A percentile compares a stretch with the other conserved stretches of the same genome.
Conservation (phyloP, 192 early-diverging fungal species). For the Coemansia interrupta region DNA sequence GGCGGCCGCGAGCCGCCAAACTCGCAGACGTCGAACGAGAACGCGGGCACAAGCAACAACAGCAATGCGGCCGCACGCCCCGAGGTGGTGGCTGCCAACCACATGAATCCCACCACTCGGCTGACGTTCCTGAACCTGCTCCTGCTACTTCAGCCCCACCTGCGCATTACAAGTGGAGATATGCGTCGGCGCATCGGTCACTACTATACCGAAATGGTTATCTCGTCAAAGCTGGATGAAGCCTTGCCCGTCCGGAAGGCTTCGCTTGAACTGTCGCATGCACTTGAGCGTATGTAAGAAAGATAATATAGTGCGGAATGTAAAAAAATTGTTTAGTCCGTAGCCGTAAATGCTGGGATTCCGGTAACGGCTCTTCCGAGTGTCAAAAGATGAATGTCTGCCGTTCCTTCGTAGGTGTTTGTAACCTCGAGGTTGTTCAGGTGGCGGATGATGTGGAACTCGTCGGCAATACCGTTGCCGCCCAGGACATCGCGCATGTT, state of each 20-base stretch:
- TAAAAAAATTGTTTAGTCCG: slow-evolving; percentile 22
- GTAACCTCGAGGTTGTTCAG: slow-evolving; percentile 88
- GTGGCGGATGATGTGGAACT: slow-evolving; percentile 95
- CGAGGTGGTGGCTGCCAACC: slow-evolving; percentile 47
- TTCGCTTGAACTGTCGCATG: slow-evolving; percentile 41
- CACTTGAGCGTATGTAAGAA: slow-evolving; percentile 35
- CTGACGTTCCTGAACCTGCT: slow-evolving; percentile 51
- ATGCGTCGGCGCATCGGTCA: slow-evolving; percentile 32
- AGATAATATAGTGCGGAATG: too few species aligned
- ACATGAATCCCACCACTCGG: slow-evolving; percentile 50
- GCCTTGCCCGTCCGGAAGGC: slow-evolving; percentile 52
- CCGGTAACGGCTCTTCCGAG: slow-evolving; percentile 94
- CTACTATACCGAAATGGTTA: slow-evolving; percentile 47
- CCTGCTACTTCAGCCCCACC: slow-evolving; percentile 33
- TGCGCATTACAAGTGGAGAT: slow-evolving; percentile 26
- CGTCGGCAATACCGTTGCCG: slow-evolving; percentile 93
- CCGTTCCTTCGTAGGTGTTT: slow-evolving; percentile 97
- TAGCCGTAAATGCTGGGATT: slow-evolving; percentile 64
- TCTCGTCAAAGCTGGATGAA: slow-evolving; percentile 42
- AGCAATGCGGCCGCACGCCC: slow-evolving; percentile 13
- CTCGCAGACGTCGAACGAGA: slow-evolving; percentile 3
- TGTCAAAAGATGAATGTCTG: slow-evolving; percentile 92
- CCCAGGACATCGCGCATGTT: slow-evolving; percentile 88
- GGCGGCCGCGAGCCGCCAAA: slow-evolving; percentile 21
- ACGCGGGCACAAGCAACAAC: background rate